Evolutionary conservation across 169 alveolate species (phyloP), one percentile per base, ranked within the genome.

Genomic region (Plasmodium berghei): DNA sequence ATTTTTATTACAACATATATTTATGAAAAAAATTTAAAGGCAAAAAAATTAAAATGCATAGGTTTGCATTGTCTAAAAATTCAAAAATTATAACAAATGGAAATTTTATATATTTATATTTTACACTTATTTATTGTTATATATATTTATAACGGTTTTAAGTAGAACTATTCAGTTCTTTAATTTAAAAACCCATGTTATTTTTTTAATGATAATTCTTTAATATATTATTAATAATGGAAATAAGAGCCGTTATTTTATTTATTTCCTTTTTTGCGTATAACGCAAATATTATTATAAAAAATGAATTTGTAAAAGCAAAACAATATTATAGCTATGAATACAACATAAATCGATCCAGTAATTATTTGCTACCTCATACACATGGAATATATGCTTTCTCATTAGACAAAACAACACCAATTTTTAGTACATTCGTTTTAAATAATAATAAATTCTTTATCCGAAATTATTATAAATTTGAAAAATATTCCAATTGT

Each of bases 1-100:
- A 24, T 54, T 72, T 54, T 72, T 72, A 54, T 72, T 72, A 52
- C 85, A 55, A 48, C 46, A 9, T 22, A 20, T 72, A 72, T 54
- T 20, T 72, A 54, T 48, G 28, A 16, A 72, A 52, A 59, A 72
- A 54, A 72, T 18, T 49, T 72, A 72, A 72, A 18, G 56, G 2
- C 6, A 58, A 58, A 20, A 20, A 24, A 58, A 58, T n/a, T 18
- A 24, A 9, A 34, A 34, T 34, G 42, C 42, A 34, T 34, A 34
- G 5, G 42, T 34, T 34, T 34, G 42, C 42, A 34, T 34, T 34
- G 42, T 58, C 34, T n/a, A 58, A 58, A 58, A 14, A 58, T 20
- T 9, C 9, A 20, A 24, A 18, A 58, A 18, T 12, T 1, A 58
- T 58, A 20, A 58, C 10, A 16, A 52, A 16, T 12, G 59, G 3